These are phyloP conservation scores for Thalassiosira delicatula DNA, from an alignment of 352 stramenopile species.

Conservation along the genomic window DNA sequence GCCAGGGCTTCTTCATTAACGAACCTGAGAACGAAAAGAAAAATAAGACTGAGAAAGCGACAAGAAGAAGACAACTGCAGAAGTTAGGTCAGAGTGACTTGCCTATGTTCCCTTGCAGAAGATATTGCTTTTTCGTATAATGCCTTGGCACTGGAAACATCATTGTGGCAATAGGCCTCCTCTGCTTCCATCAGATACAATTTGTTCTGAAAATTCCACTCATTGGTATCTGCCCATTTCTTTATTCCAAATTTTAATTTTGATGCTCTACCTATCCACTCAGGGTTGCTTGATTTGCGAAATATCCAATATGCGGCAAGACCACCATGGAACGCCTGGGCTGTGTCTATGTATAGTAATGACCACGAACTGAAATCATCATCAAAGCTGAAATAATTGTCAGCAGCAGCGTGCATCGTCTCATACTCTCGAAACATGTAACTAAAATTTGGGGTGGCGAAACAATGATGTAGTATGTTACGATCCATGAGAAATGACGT, in stretches of 20 bases:
- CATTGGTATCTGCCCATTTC: constrained; percentile 24
- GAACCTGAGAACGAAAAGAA: constrained; percentile 30
- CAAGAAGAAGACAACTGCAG: too few relatives aligned
- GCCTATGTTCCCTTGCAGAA: constrained; percentile 42
- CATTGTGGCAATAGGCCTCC: constrained; percentile 16
- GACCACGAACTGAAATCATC: not conserved
- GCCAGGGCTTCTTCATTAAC: constrained; percentile 50
- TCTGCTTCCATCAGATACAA: constrained; percentile 47
- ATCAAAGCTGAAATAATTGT: constrained; percentile 21
- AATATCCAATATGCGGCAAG: constrained; percentile 42
- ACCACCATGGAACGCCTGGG: constrained; percentile 7
- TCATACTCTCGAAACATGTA: constrained; percentile 32
- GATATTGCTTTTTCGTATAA: constrained; percentile 54
- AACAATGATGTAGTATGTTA: too few relatives aligned
- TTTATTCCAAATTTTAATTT: constrained; percentile 25
- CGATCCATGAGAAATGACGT: not conserved
- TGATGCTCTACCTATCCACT: constrained; percentile 19
- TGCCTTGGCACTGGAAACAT: constrained; percentile 26
- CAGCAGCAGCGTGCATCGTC: not conserved
- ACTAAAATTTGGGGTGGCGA: not conserved
- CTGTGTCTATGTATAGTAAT: not conserved
- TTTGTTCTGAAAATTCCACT: constrained; percentile 50
- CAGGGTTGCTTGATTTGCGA: constrained; percentile 22
- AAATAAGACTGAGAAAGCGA: constrained; percentile 10
- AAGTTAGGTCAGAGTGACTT: not conserved